phyloP scores from a whole-genome alignment of 306 rosid genomes.

The Adenanthera pavonina region DNA sequence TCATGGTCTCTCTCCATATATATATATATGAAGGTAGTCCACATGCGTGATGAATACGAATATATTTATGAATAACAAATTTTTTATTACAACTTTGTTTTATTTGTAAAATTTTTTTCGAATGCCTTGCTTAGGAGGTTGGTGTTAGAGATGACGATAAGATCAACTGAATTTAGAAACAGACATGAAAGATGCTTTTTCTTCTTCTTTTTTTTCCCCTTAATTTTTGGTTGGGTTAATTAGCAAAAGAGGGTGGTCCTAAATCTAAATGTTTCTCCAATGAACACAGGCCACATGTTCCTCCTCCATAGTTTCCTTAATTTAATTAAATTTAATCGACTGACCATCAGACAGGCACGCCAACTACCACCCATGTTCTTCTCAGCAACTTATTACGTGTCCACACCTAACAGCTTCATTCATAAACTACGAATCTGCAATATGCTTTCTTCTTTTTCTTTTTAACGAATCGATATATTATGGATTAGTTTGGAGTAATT shows the following conservation, averaged over 20 bases:
- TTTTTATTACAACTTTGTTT: too few species aligned
- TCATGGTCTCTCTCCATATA: too few species aligned
- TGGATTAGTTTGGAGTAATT: too few species aligned
- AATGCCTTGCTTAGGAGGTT: not conserved
- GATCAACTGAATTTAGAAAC: not conserved
- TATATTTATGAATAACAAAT: too few species aligned
- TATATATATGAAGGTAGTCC: too few species aligned
- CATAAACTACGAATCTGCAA: not conserved
- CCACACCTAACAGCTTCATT: not conserved
- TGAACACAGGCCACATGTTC: not conserved
- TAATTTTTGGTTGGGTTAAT: not conserved
- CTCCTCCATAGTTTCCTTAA: not conserved
- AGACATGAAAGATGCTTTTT: not conserved
- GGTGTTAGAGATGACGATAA: not conserved
- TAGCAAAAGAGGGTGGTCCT: not conserved
- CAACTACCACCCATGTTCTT: not conserved
- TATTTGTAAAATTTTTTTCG: too few species aligned
- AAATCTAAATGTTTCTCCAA: not conserved
- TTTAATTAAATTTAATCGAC: not conserved
- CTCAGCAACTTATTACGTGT: not conserved
- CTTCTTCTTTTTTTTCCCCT: too few species aligned
- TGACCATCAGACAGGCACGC: not conserved
- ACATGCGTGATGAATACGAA: too few species aligned
- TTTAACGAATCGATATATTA: not conserved
- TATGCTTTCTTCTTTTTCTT: not conserved